phyloP scores from a whole-genome alignment of 2,329 filamentous ascomycete species.

The Cyphellophora europaea region DNA sequence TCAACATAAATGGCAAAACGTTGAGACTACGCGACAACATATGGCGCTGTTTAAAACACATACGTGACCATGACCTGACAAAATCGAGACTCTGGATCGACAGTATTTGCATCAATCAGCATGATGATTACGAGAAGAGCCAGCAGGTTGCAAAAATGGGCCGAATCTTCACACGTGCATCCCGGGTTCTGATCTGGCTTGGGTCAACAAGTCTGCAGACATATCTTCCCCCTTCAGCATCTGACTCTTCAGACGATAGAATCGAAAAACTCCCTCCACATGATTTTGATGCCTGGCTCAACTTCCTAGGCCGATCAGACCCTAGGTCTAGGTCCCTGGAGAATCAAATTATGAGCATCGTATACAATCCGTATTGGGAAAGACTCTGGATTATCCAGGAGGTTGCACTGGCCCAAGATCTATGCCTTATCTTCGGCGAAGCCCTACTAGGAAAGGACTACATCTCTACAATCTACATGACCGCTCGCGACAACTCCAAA shows the following conservation, averaged over 20 bases:
- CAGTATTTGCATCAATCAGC: conserved; percentile 3
- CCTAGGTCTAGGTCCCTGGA: background rate
- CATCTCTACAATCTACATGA: conserved; percentile 1
- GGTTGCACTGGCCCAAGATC: conserved; percentile 5
- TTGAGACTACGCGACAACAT: conserved; percentile 1
- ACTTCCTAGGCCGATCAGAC: conserved; percentile 1
- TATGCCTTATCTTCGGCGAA: background rate
- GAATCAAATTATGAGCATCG: conserved; percentile 3
- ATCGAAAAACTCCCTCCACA: background rate
- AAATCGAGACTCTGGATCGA: conserved; percentile 1
- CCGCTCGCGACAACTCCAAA: background rate
- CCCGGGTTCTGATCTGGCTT: conserved; percentile 6
- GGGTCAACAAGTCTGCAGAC: conserved; percentile 4
- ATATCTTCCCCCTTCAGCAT: conserved; percentile 1
- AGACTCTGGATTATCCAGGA: conserved; percentile 12
- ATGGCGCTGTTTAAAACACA: conserved; percentile 2
- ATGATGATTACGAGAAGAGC: conserved; percentile 9
- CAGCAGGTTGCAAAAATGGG: conserved; percentile 14
- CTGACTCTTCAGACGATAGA: background rate
- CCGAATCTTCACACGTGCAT: conserved; percentile 7
- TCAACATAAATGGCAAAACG: conserved; percentile 1
- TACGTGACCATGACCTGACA: conserved; percentile 2
- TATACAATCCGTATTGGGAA: conserved; percentile 6
- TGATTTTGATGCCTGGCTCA: conserved; percentile 1
- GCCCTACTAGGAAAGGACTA: background rate